phyloP scores from a whole-genome alignment of 805 yeast species.

The Sugiyamaella chiloensis region DNA sequence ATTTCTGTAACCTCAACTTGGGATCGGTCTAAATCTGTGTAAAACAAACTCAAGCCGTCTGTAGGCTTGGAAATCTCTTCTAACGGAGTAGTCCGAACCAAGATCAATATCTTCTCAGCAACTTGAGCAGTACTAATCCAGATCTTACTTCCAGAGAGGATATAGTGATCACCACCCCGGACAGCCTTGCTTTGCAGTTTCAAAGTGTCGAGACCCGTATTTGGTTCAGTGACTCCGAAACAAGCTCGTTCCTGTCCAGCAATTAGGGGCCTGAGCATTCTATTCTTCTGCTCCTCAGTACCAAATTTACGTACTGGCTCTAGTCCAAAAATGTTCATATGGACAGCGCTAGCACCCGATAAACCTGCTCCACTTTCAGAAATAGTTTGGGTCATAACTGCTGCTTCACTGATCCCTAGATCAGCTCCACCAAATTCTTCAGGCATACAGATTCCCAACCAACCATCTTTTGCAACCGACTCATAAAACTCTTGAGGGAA shows the following conservation, averaged over 20 bases:
- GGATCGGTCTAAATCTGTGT: constrained; percentile 12
- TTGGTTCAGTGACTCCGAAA: constrained; percentile 11
- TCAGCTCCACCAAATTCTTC: constrained; percentile 11
- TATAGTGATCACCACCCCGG: constrained; percentile 5
- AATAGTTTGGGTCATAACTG: constrained; percentile 11
- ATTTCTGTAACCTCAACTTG: constrained; percentile 12
- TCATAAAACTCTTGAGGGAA: constrained; percentile 10
- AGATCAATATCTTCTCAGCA: constrained; percentile 11
- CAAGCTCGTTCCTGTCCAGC: constrained; percentile 9
- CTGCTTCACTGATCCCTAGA: constrained; percentile 10
- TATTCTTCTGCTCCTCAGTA: constrained; percentile 8
- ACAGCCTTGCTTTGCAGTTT: constrained; percentile 7
- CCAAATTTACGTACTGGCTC: constrained; percentile 13
- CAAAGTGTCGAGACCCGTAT: constrained; percentile 9
- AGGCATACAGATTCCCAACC: constrained; percentile 14
- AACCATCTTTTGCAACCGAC: constrained; percentile 8
- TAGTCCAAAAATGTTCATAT: constrained; percentile 14
- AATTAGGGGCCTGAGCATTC: constrained; percentile 8
- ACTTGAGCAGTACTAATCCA: constrained; percentile 14
- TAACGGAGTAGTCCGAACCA: constrained; percentile 10
- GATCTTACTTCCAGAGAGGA: constrained; percentile 7
- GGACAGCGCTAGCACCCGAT: constrained; percentile 12
- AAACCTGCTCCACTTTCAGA: constrained; percentile 14
- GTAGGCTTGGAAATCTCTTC: constrained; percentile 7
- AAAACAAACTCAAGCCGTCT: constrained; percentile 12